Conservation (phyloP, 768 basidiomycete genomes). For the Termitomyces sp. region DNA sequence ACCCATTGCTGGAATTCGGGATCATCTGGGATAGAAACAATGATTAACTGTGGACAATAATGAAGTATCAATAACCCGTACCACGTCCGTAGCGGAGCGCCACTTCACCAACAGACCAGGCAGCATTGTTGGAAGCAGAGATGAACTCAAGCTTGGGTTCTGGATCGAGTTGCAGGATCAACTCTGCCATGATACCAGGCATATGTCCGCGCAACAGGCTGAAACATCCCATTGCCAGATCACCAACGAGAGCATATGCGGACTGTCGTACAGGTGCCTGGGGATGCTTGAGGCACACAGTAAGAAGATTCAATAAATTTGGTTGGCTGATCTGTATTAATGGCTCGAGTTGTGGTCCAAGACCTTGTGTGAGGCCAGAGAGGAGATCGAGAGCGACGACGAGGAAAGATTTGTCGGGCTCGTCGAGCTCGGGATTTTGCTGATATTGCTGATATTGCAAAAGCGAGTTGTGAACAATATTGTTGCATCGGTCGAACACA, state of each 20-base stretch:
- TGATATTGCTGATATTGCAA: constrained; percentile 85
- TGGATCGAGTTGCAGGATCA: constrained; percentile 86
- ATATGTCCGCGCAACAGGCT: constrained; percentile 79
- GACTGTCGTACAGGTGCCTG: constrained; percentile 95
- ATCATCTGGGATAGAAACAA: constrained; percentile 45
- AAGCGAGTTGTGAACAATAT: constrained; percentile 79
- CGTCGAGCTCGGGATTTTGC: constrained; percentile 86
- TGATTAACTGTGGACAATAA: constrained; percentile 4
- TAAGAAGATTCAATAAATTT: constrained; percentile 75
- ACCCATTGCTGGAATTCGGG: constrained; percentile 93
- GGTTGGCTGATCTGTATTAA: constrained; percentile 71
- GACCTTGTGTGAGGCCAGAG: constrained; percentile 92
- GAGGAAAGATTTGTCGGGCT: constrained; percentile 96
- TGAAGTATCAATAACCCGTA: constrained; percentile 20
- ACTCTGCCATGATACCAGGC: constrained; percentile 84
- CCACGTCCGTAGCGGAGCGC: constrained; percentile 87
- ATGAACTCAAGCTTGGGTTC: constrained; percentile 93
- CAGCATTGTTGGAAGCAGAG: constrained; percentile 97
- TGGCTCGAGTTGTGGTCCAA: constrained; percentile 73
- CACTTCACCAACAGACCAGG: constrained; percentile 99
- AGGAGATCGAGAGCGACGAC: constrained; percentile 97
- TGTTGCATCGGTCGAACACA: constrained; percentile 88
- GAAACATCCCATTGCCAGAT: constrained; percentile 97
- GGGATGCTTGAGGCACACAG: constrained; percentile 90
- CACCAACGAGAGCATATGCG: constrained; percentile 97